Base-by-base conservation (phyloP, 2,329 filamentous ascomycete species). In the Pseudocercospora cruenta region DNA sequence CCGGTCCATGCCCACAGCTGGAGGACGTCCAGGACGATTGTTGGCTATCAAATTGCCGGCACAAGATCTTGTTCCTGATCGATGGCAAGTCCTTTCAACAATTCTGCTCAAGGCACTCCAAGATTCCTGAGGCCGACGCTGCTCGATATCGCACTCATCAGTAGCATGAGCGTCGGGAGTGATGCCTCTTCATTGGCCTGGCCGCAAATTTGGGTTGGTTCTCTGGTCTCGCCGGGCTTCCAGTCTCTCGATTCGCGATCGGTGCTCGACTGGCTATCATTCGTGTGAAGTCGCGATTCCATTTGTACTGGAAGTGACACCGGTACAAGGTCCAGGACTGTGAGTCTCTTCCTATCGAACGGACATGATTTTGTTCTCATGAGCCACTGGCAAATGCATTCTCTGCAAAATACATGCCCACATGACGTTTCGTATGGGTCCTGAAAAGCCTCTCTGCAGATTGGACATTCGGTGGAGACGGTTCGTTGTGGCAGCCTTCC, bases 381-480 rank as follows among this genome's bases (percentile, higher is more conserved):
- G 16, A 58, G 24, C 55, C 55, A 58, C 36, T 58, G 55, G 10
- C n/a, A 36, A 26, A 58, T 39, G 24, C 55, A 58, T 19, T 58
- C 21, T 12, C 19, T 39, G 55, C 55, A 58, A 12, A 58, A 36
- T 14, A 58, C 31, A 39, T 58, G 55, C 5, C 55, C 55, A 31
- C 55, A 58, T 2, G 28, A n/a, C 19, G 55, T 58, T 22, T 58
- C 55, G 9, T 22, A 6, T 16, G 55, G 55, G n/a, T 39, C 31
- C 7, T 36, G 21, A n/a, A 36, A 58, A 21, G 55, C 16, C 16
- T 26, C 55, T 58, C 22, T 58, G 22, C 55, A 58, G 28, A 58
- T 58, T 39, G 55, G 55, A 43, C 55, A 58, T 43, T 58, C 55
- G n/a, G 10, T 53, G 6, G 21, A 22, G 24, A 53, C 21, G 24